Base-by-base conservation (phyloP, 108 stramenopile genomes). In the Discostella pseudostelligera region DNA sequence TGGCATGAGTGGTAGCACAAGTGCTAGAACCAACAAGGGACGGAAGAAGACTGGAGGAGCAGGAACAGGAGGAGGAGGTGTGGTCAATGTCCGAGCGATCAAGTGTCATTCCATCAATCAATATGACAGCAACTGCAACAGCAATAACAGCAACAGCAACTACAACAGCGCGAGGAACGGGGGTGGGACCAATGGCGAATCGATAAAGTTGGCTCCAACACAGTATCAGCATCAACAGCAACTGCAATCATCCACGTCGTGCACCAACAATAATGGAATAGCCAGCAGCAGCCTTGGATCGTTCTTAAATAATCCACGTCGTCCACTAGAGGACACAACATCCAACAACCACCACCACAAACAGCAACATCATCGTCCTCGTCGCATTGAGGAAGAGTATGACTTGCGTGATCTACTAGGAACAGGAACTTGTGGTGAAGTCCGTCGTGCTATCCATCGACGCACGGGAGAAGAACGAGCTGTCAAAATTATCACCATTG, bases 401-500 rank as follows among this genome's bases (percentile, higher is more conserved):
- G 96, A 95, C 59, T 62, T 96, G 32, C 74, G 95, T 39, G 94
- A 97, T 50, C 58, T 85, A 10, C 58, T 97, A 19, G 97, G 97
- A 11, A 82, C 69, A 55, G 97, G 97, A 29, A 95, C 96, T 0
- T 93, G 91, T 42, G 97, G 97, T 21, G 81, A 89, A 76, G 97
- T 97, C 8, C 83, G 87, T 17, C 69, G 89, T 25, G 95, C 92
- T 20, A 92, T 94, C 67, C 80, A 94, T 68, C 82, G 91, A 29
- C 78, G 77, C 8, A 93, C 91, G 0, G 96, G 96, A 47, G 59
- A 87, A 44, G 80, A 90, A 66, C 82, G 74, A 45, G 97, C 97
- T 11, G 92, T 97, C 49, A 97, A 97, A 74, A 84, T 96, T 17
- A 94, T 97, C 51, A 74, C 87, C 49, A 77, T 89, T 22, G 39